phyloP scores from a whole-genome alignment of 2,329 filamentous ascomycete genomes.

The Paraphoma chrysanthemicola region DNA sequence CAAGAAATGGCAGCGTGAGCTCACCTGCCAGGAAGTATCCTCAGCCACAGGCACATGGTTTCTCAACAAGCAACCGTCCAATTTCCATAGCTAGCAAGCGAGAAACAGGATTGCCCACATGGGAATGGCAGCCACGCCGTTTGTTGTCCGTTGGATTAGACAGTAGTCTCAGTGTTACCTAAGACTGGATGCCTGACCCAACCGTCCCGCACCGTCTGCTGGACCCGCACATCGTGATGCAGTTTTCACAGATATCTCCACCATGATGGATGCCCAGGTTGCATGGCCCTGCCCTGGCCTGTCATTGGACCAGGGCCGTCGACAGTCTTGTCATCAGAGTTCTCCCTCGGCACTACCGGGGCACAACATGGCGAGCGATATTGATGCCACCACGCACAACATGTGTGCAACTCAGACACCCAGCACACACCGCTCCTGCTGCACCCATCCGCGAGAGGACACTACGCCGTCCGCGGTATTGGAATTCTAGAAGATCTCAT shows the following conservation, averaged over 20 bases:
- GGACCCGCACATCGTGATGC: constrained; percentile 10
- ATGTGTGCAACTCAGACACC: constrained; percentile 32
- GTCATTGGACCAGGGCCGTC: constrained; percentile 16
- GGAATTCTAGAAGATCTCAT: constrained; percentile 17
- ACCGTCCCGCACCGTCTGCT: constrained; percentile 14
- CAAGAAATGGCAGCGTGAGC: neutral
- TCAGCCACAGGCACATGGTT: constrained; percentile 9
- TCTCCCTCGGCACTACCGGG: constrained; percentile 3
- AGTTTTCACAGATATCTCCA: constrained; percentile 24
- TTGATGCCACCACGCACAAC: constrained; percentile 41
- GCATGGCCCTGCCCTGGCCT: constrained; percentile 7
- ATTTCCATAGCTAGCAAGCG: constrained; percentile 9
- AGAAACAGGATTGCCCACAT: constrained; percentile 3
- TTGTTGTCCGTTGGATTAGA: constrained; percentile 5
- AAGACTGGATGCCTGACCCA: constrained; percentile 16
- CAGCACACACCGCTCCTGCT: constrained; percentile 40
- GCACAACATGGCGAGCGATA: constrained; percentile 33
- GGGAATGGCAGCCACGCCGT: constrained; percentile 11
- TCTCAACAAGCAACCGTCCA: constrained; percentile 19
- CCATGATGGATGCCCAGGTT: constrained; percentile 29
- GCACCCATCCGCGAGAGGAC: constrained; percentile 24
- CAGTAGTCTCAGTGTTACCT: constrained; percentile 14
- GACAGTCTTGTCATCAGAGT: constrained; percentile 15
- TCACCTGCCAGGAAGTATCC: constrained; percentile 1
- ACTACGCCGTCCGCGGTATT: constrained; percentile 22